phyloP scores from a whole-genome alignment of 2,329 filamentous ascomycete species.

The Paraconiothyrium brasiliense region DNA sequence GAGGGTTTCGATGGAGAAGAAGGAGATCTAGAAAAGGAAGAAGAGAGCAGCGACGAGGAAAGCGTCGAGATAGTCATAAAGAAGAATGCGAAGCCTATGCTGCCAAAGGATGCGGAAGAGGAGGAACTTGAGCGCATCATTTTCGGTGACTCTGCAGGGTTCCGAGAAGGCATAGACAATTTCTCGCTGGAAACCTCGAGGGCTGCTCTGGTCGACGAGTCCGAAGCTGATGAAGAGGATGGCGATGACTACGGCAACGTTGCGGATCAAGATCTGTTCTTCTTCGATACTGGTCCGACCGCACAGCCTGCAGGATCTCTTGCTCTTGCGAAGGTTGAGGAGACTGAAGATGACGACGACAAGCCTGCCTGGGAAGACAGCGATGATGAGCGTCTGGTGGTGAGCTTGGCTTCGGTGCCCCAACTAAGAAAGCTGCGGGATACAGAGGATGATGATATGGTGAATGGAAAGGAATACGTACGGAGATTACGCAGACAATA shows the following conservation, averaged over 20 bases:
- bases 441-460: conserved; percentile 83
- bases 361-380: conserved; percentile 88
- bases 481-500: conserved; percentile 82
- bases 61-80: conserved; percentile 32
- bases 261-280: conserved; percentile 85
- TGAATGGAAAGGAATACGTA: conserved; percentile 87
- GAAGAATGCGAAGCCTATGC: conserved; percentile 34
- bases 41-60: conserved; percentile 14
- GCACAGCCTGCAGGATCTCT: conserved; percentile 53
- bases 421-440: conserved; percentile 84
- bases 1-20: conserved; percentile 36
- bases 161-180: conserved; percentile 76
- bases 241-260: conserved; percentile 66
- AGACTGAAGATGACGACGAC: conserved; percentile 50
- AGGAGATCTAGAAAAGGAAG: conserved; percentile 11
- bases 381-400: conserved; percentile 86
- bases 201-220: conserved; percentile 38
- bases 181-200: conserved; percentile 57
- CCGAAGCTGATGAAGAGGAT: conserved; percentile 59
- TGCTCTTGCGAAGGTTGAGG: conserved; percentile 51
- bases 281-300: conserved; percentile 74
- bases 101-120: conserved; percentile 82
- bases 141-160: conserved; percentile 86
- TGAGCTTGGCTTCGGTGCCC: conserved; percentile 81
- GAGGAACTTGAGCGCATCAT: conserved; percentile 87